These are phyloP conservation scores for Caryopteris hybrid DNA, from an alignment of 305 asterid genomes.

Conservation along the genomic window DNA sequence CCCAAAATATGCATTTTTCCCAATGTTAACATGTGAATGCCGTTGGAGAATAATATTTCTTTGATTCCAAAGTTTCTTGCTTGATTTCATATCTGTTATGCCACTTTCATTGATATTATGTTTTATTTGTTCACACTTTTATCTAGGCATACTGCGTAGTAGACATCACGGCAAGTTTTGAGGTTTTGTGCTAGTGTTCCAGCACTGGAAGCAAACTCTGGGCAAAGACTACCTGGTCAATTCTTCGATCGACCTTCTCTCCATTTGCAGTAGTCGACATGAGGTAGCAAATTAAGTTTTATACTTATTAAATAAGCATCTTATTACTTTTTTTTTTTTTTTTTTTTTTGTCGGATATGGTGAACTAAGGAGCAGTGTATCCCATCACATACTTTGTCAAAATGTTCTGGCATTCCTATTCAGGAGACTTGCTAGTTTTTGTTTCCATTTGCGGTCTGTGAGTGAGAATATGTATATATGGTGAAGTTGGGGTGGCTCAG, in stretches of 20 bases:
- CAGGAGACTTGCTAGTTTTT: background rate
- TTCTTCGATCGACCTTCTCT: background rate
- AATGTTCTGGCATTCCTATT: background rate
- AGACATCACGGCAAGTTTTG: slow-evolving; percentile 9
- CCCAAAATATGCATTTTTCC: background rate
- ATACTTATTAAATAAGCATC: background rate
- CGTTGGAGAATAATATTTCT: background rate
- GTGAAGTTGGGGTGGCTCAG: background rate
- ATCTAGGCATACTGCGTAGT: background rate
- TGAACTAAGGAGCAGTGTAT: background rate
- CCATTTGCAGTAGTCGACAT: background rate
- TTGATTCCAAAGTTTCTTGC: background rate
- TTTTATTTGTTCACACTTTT: background rate
- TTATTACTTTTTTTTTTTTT: background rate
- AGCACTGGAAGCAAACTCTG: background rate
- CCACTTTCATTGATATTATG: background rate
- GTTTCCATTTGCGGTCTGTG: background rate
- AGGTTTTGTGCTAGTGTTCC: background rate
- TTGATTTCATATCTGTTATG: background rate
- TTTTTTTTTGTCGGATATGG: background rate
- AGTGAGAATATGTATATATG: background rate
- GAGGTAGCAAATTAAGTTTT: slow-evolving; percentile 4
- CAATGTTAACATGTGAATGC: background rate
- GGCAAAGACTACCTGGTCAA: background rate
- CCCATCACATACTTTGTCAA: background rate